Base-by-base conservation (phyloP, 495 filamentous ascomycete species). In the Hypoxylon cercidicola region DNA sequence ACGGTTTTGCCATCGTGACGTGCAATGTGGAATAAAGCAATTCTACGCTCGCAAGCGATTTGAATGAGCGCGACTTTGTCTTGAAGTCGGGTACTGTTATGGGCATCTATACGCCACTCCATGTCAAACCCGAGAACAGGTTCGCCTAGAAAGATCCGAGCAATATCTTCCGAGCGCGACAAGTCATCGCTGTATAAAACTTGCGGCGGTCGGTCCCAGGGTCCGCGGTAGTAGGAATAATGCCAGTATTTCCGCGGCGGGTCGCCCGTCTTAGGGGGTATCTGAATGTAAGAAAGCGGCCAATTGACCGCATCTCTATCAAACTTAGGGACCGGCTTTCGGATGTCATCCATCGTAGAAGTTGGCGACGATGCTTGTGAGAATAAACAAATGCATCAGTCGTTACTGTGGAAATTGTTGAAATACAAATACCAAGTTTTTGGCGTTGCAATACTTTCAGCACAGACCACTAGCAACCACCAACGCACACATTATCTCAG, bases 71-170 rank as follows among this genome's bases (percentile, higher is more conserved):
- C 85, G 0, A 90, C 77, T 52, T 91, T 88, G 34, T 81, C 77
- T 56, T 81, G 84, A 45, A 83, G 77, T 15, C 76, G 77, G 52
- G 78, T 68, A 53, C 69, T 66, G 41, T 59, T 65, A 13, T 71
- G 67, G 18, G 79, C 72, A 13, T 81, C 72, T 16, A 82, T 68
- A 60, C 81, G 78, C 90, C 90, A 93, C 75, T 93, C 90, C 76
- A 93, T 84, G 69, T 93, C 90, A 62, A 93, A 91, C 2, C 89
- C 88, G 20, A 92, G 61, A 4, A 93, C 77, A 41, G 83, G 77
- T 62, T 90, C 82, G 2, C 85, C 54, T 19, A 86, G 72, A 52
- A 94, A 90, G 10, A 84, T 77, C 20, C 81, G 76, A 1, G 86
- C 81, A 18, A 75, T 32, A 1, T 85, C 75, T 25, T 70, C 62